Percentiles rank a stretch among this genome's conserved stretches.
These are phyloP conservation scores for Mycena rebaudengoi DNA, from an alignment of 768 basidiomycete species.

Conservation along the genomic window DNA sequence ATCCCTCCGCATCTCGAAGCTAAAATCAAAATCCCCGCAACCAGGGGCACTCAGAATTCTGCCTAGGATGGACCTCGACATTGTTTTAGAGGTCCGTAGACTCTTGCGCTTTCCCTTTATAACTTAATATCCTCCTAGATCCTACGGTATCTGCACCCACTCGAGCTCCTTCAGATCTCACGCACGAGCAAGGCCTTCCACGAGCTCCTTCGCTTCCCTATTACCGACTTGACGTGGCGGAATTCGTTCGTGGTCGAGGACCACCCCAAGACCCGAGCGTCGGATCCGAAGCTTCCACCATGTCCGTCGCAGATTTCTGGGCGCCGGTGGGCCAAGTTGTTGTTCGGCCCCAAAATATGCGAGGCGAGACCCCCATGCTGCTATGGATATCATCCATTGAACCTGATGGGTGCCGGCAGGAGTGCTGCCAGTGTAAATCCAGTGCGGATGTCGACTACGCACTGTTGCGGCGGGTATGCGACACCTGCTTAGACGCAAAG, in stretches of 20 bases:
- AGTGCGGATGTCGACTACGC: background rate
- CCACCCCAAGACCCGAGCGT: background rate
- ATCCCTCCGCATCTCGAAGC: background rate
- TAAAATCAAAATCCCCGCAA: background rate
- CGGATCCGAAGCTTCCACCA: background rate
- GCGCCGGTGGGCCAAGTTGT: background rate
- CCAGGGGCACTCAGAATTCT: background rate
- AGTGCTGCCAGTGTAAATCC: background rate
- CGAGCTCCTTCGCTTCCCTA: background rate
- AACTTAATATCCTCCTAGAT: background rate
- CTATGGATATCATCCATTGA: background rate
- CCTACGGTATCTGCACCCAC: too few relatives aligned
- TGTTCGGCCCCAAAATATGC: background rate
- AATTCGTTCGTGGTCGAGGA: background rate
- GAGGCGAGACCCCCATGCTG: background rate
- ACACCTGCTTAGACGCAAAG: background rate
- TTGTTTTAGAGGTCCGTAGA: background rate
- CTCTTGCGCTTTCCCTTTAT: too few relatives aligned
- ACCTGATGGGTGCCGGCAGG: background rate
- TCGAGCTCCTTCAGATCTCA: background rate
- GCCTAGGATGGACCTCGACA: background rate
- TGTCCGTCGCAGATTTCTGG: background rate
- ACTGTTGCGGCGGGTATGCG: background rate
- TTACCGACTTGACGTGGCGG: constrained; percentile 6
- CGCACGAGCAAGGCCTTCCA: background rate